A percentile compares a stretch with the other conserved stretches of the same genome.
Evolutionary conservation across 768 basidiomycete genomes (phyloP).

Genomic region (Podaxis sp.): DNA sequence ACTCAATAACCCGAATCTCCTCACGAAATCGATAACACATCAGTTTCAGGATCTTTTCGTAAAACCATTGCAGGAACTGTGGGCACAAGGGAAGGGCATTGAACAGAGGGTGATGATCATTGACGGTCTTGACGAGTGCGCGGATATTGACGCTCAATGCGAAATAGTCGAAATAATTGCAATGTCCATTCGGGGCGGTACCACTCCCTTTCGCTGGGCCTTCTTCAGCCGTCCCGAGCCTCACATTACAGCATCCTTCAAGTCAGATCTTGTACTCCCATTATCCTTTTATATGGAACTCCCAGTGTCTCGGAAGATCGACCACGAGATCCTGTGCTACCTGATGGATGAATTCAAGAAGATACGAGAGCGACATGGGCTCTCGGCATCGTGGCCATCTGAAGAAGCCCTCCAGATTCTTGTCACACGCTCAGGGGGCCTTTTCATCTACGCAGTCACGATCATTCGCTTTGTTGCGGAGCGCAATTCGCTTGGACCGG

Average conservation of each 20-base stretch:
- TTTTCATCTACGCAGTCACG: conserved; percentile 8
- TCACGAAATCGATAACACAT: not conserved
- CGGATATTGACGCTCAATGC: not conserved
- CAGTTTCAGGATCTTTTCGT: conserved; percentile 2
- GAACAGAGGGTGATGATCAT: conserved; percentile 4
- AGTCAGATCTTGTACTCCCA: not conserved
- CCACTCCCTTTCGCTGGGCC: not conserved
- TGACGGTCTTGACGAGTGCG: conserved; percentile 19
- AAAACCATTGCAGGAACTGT: not conserved
- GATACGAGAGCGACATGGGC: not conserved
- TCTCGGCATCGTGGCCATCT: conserved; percentile 14
- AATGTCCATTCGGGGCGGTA: not conserved
- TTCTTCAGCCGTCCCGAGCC: not conserved
- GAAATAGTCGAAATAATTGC: not conserved
- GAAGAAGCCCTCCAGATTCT: not conserved
- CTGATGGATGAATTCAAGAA: conserved; percentile 9
- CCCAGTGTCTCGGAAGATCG: conserved; percentile 9
- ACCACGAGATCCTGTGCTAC: conserved; percentile 12
- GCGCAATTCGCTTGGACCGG: conserved; percentile 6
- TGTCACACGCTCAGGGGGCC: conserved; percentile 2
- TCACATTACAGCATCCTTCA: conserved; percentile 11
- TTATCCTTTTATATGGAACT: conserved; percentile 2
- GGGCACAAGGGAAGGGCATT: not conserved
- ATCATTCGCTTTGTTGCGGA: conserved; percentile 15
- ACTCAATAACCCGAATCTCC: not conserved